Conservation (phyloP, 2,329 filamentous ascomycete genomes). For the Diaporthe australafricana region DNA sequence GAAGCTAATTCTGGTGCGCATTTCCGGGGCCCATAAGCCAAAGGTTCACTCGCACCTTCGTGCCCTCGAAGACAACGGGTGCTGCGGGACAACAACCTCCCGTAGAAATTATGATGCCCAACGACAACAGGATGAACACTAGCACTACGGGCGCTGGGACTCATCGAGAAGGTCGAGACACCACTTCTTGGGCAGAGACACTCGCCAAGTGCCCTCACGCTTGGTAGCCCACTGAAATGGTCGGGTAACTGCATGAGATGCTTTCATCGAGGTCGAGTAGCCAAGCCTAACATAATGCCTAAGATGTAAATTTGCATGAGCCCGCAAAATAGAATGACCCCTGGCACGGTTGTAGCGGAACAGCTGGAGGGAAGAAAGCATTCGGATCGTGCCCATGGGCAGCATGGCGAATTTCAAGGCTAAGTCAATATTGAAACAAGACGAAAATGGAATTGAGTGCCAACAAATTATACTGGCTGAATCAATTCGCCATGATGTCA, state of each 20-base stretch:
- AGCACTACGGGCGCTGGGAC: too few relatives aligned
- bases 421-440: neutral
- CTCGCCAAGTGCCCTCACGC: too few relatives aligned
- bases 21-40: neutral
- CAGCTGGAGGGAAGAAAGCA: too few relatives aligned
- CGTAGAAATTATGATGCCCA: too few relatives aligned
- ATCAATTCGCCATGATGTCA: neutral
- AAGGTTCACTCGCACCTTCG: neutral
- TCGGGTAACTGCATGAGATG: too few relatives aligned
- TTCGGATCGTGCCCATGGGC: neutral
- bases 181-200: too few relatives aligned
- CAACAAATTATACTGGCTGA: too few relatives aligned
- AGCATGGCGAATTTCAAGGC: neutral
- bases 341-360: neutral
- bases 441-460: neutral
- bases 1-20: neutral
- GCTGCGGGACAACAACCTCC: neutral
- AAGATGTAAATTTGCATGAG: neutral
- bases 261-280: too few relatives aligned
- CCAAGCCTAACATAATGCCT: too few relatives aligned
- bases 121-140: too few relatives aligned
- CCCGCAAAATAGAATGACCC: neutral
- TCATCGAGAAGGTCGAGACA: too few relatives aligned
- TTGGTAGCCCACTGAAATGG: too few relatives aligned
- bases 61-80: neutral